These are phyloP conservation scores for Phytophthora cajani DNA, from an alignment of 352 stramenopile genomes.

Conservation along the genomic window DNA sequence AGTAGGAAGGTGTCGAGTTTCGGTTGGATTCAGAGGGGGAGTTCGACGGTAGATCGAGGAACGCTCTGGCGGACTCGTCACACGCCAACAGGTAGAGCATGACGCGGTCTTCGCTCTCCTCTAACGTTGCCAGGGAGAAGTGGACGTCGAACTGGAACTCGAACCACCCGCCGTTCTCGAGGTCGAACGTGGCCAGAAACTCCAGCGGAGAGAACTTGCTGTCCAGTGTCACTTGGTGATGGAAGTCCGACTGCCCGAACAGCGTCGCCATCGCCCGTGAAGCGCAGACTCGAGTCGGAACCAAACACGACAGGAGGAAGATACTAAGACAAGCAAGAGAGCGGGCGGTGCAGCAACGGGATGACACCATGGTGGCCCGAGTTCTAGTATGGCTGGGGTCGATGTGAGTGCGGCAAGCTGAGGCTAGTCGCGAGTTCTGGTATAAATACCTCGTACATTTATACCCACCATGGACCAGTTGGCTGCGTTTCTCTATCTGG, in stretches of 20 bases:
- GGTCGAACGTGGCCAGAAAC: slow-evolving; percentile 42
- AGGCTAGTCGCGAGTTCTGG: not conserved
- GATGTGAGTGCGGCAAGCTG: not conserved
- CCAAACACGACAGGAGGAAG: not conserved
- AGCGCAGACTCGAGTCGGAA: not conserved
- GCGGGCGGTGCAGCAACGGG: not conserved
- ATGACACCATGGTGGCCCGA: slow-evolving; percentile 9
- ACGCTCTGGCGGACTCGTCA: slow-evolving; percentile 28
- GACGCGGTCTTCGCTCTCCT: slow-evolving; percentile 38
- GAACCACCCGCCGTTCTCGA: slow-evolving; percentile 38
- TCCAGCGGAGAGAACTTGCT: slow-evolving; percentile 22
- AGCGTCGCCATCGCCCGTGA: slow-evolving; percentile 16
- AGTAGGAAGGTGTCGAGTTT: slow-evolving; percentile 34
- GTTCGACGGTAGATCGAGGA: slow-evolving; percentile 21
- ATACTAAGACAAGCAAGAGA: not conserved
- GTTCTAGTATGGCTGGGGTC: not conserved
- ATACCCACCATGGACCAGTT: not conserved
- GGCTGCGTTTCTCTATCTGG: not conserved
- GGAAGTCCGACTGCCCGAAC: slow-evolving; percentile 23
- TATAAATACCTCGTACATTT: not conserved
- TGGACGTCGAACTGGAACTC: slow-evolving; percentile 35
- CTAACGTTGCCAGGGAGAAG: slow-evolving; percentile 40
- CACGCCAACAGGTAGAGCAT: slow-evolving; percentile 66
- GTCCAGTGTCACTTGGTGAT: slow-evolving; percentile 25
- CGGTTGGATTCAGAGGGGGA: not conserved